Evolutionary conservation across 345 rosid genomes (phyloP).

Genomic region (Pistacia vera): DNA sequence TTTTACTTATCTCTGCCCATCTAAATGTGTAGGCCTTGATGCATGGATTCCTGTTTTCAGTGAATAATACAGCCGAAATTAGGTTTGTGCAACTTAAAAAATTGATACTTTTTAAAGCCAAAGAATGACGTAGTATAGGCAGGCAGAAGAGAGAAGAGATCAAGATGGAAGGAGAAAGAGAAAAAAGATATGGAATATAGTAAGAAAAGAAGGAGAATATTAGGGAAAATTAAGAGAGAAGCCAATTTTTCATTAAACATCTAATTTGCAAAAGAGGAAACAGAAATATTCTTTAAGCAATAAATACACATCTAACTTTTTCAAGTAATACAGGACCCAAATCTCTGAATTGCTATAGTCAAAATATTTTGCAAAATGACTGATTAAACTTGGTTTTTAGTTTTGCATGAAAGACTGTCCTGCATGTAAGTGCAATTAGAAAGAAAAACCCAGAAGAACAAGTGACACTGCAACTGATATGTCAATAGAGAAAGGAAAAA

Average conservation of each 20-base stretch:
- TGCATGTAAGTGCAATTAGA: not conserved
- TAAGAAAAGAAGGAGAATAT: not conserved
- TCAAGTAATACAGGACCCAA: not conserved
- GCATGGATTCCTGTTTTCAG: slow-evolving; percentile 19
- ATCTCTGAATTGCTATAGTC: not conserved
- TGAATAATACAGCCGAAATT: not conserved
- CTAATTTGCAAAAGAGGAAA: too few relatives aligned
- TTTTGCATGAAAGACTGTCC: not conserved
- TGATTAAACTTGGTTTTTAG: not conserved
- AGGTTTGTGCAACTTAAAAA: not conserved
- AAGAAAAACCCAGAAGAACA: not conserved
- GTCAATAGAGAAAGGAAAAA: not conserved
- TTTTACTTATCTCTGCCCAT: slow-evolving; percentile 35
- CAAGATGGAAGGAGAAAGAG: not conserved
- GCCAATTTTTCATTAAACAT: too few relatives aligned
- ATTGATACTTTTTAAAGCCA: too few relatives aligned
- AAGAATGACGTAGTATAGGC: not conserved
- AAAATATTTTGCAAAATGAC: too few relatives aligned
- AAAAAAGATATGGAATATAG: not conserved
- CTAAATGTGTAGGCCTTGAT: slow-evolving; percentile 11
- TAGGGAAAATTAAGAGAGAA: too few relatives aligned
- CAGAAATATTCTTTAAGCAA: too few relatives aligned
- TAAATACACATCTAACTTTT: not conserved
- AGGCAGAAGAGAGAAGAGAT: not conserved
- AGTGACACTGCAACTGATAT: not conserved